A percentile compares a stretch with the other conserved stretches of the same genome.
Evolutionary conservation across 371 early-diverging fungal species (phyloP).

Genomic region (Mucor irregularis): DNA sequence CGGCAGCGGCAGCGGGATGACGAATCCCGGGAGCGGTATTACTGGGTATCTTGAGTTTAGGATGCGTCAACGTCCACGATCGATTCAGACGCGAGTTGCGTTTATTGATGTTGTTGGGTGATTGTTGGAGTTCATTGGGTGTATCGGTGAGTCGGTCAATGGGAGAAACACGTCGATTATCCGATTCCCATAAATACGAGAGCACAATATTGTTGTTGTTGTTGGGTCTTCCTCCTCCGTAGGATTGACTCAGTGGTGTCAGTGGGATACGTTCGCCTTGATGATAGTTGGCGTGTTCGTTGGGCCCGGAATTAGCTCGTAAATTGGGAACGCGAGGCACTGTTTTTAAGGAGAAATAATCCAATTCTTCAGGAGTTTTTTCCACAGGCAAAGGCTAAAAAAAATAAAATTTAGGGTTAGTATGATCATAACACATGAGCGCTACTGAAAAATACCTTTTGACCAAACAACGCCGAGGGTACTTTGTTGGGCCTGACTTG

Average conservation of each 20-base stretch:
- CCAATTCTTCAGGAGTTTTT: slow-evolving; percentile 24
- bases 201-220: slow-evolving; percentile 22
- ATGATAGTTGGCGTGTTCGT: not conserved
- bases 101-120: slow-evolving; percentile 5
- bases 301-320: slow-evolving; percentile 18
- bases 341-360: slow-evolving; percentile 28
- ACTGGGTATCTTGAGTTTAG: slow-evolving; percentile 36
- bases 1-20: slow-evolving; percentile 7
- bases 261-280: not conserved
- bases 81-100: slow-evolving; percentile 20
- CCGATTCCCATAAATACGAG: slow-evolving; percentile 41
- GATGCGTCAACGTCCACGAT: slow-evolving; percentile 15
- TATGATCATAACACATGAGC: no score
- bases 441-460: no score
- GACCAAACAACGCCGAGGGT: slow-evolving; percentile 20
- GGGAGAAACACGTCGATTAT: slow-evolving; percentile 13
- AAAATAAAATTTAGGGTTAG: no score
- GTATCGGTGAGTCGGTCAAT: slow-evolving; percentile 16
- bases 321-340: not conserved
- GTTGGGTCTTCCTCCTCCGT: slow-evolving; percentile 31
- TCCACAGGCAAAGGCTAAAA: slow-evolving; percentile 15
- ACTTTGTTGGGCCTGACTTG: slow-evolving; percentile 17
- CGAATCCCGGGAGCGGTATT: slow-evolving; percentile 49
- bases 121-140: slow-evolving; percentile 9
- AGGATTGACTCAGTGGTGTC: slow-evolving; percentile 33